These are phyloP conservation scores for Termitomyces heimii DNA, from an alignment of 768 basidiomycete species.

Conservation along the genomic window DNA sequence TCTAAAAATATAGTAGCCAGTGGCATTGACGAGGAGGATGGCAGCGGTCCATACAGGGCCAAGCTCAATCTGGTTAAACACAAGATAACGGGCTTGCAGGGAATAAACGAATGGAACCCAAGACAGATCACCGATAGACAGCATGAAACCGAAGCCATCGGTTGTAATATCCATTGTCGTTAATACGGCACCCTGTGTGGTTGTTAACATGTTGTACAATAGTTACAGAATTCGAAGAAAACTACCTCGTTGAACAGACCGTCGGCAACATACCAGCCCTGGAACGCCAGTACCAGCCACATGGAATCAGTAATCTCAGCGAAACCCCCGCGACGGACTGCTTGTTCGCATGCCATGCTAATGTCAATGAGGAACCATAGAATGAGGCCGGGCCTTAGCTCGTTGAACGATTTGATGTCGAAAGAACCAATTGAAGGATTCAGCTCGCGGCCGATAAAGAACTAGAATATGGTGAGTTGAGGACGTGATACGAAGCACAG, in stretches of 20 bases:
- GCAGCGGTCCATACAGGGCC: constrained; percentile 49
- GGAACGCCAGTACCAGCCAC: constrained; percentile 84
- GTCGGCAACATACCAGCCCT: constrained; percentile 83
- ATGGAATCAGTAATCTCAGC: constrained; percentile 78
- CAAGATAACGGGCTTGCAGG: constrained; percentile 92
- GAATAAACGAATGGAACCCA: constrained; percentile 96
- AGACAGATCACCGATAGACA: constrained; percentile 83
- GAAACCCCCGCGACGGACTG: constrained; percentile 68
- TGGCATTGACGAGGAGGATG: constrained; percentile 58
- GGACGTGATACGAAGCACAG: neutral
- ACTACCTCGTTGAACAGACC: constrained; percentile 84
- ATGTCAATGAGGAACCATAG: constrained; percentile 90
- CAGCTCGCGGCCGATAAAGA: constrained; percentile 90
- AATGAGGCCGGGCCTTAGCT: constrained; percentile 86
- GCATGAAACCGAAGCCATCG: constrained; percentile 99
- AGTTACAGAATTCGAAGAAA: neutral
- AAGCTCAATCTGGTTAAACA: constrained; percentile 80
- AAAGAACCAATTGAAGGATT: constrained; percentile 81
- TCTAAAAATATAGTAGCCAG: constrained; percentile 92
- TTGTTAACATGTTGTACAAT: neutral
- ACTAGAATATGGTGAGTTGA: constrained; percentile 38
- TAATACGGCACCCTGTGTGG: constrained; percentile 68
- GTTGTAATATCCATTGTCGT: constrained; percentile 98
- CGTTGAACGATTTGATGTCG: constrained; percentile 69
- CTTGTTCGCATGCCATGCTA: constrained; percentile 88